Evolutionary conservation across 2,329 filamentous ascomycete species (phyloP).

Genomic region (Lachnellula hyalina): DNA sequence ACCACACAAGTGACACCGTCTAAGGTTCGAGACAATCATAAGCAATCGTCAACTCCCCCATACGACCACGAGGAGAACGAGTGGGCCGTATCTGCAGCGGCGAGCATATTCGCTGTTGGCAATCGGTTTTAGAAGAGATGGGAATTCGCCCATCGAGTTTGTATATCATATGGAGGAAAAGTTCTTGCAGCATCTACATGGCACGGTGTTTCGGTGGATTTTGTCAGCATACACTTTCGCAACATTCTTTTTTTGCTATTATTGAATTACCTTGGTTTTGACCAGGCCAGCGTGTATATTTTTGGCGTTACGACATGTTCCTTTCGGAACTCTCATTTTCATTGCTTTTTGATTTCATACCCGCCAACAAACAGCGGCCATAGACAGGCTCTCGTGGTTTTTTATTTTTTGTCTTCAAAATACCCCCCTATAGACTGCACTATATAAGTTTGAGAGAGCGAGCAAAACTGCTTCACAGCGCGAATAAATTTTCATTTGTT

Average conservation of each 20-base stretch:
- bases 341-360: slow-evolving; percentile 22
- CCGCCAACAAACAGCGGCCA: slow-evolving; percentile 16
- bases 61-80: slow-evolving; percentile 92
- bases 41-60: slow-evolving; percentile 92
- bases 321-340: slow-evolving; percentile 17
- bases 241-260: slow-evolving; percentile 22
- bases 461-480: slow-evolving; percentile 12
- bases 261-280: slow-evolving; percentile 11
- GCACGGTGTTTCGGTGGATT: slow-evolving; percentile 29
- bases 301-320: slow-evolving; percentile 16
- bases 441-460: slow-evolving; percentile 13
- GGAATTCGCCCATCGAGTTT: slow-evolving; percentile 15
- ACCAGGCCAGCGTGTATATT: slow-evolving; percentile 19
- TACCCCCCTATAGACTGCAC: slow-evolving; percentile 28
- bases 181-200: slow-evolving; percentile 30
- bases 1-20: slow-evolving; percentile 42
- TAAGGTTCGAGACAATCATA: slow-evolving; percentile 41
- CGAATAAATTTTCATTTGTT: slow-evolving; percentile 8
- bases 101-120: slow-evolving; percentile 72
- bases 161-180: slow-evolving; percentile 31
- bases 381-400: slow-evolving; percentile 18
- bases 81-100: slow-evolving; percentile 79
- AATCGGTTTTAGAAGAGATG: slow-evolving; percentile 46
- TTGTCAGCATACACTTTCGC: slow-evolving; percentile 18
- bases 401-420: slow-evolving; percentile 21